Evolutionary conservation across 2,329 filamentous ascomycete species (phyloP), one percentile per base, ranked within the genome.

Genomic region (Xylaria sp.): DNA sequence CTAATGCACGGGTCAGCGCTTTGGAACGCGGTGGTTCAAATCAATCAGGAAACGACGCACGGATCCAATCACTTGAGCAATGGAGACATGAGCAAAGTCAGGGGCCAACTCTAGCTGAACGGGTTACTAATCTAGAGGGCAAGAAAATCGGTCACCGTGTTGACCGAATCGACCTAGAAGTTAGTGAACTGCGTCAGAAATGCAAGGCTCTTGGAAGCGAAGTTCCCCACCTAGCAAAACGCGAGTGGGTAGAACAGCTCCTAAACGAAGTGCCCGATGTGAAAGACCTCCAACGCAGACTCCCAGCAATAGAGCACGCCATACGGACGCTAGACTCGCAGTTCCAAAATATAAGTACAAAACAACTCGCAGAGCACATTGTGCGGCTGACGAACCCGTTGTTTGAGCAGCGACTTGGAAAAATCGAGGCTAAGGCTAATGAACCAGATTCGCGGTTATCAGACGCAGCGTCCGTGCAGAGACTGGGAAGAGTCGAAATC

Each of bases 271-370:
- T 74, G 23, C 37, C 65, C 31, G 55, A 70, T 54, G 4, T 77
- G 8, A 74, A 78, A 9, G 70, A 78, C 1, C 61, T 80, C 7
- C 71, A 78, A 23, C 75, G 73, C 28, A 77, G 74, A 44, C 73
- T 78, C 20, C 76, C 80, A 0, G 74, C 76, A 4, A 70, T 86
- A 6, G 78, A 80, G 18, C 74, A 81, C 48, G 76, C 82, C 55
- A 39, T 86, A 4, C 73, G 73, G 23, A 75, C 80, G 0, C 72
- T 90, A 8, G 82, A 86, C 73, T 65, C 69, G 0, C 86, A 85
- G 69, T 88, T 83, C 68, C 84, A 83, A 65, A 87, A 86, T 70
- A 76, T 90, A 8, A 80, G 75, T 23, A 84, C 85, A 1, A 82
- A 80, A 55, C 73, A 77, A 1, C 76, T 87, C 31, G 82, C 81